These are phyloP conservation scores for Claviceps humidiphila DNA, from an alignment of 2,329 filamentous ascomycete genomes.

Conservation along the genomic window DNA sequence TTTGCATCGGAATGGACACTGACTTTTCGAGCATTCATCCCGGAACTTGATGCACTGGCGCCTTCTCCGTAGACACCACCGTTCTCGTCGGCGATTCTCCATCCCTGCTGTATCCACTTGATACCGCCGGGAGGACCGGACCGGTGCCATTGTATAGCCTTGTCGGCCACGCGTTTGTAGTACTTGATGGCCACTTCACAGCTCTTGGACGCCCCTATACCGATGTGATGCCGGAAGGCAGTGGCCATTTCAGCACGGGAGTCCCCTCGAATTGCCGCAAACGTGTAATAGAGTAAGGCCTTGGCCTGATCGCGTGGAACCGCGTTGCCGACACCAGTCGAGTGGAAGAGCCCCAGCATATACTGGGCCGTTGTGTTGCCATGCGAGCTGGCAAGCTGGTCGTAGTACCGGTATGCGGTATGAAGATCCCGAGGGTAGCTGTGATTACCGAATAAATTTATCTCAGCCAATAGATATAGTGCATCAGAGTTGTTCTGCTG, in stretches of 20 bases:
- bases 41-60: slow-evolving; percentile 79
- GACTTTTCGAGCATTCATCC: slow-evolving; percentile 63
- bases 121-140: slow-evolving; percentile 84
- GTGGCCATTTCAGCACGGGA: slow-evolving; percentile 86
- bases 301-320: slow-evolving; percentile 81
- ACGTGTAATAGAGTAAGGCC: slow-evolving; percentile 85
- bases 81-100: slow-evolving; percentile 76
- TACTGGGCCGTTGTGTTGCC: slow-evolving; percentile 90
- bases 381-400: slow-evolving; percentile 57
- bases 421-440: slow-evolving; percentile 72
- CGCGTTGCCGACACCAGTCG: slow-evolving; percentile 73
- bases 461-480: slow-evolving; percentile 76
- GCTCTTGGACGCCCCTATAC: slow-evolving; percentile 72
- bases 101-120: slow-evolving; percentile 62
- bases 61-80: slow-evolving; percentile 94
- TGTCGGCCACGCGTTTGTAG: slow-evolving; percentile 89
- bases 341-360: slow-evolving; percentile 93
- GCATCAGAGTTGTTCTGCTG: slow-evolving; percentile 61
- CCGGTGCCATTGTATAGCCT: slow-evolving; percentile 76
- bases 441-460: slow-evolving; percentile 96
- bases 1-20: slow-evolving; percentile 67
- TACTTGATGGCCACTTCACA: slow-evolving; percentile 77
- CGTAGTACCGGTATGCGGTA: slow-evolving; percentile 69
- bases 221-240: slow-evolving; percentile 71
- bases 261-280: slow-evolving; percentile 75